These are phyloP conservation scores for Periconia macrospinosa DNA, from an alignment of 2,329 filamentous ascomycete species.

Conservation along the genomic window DNA sequence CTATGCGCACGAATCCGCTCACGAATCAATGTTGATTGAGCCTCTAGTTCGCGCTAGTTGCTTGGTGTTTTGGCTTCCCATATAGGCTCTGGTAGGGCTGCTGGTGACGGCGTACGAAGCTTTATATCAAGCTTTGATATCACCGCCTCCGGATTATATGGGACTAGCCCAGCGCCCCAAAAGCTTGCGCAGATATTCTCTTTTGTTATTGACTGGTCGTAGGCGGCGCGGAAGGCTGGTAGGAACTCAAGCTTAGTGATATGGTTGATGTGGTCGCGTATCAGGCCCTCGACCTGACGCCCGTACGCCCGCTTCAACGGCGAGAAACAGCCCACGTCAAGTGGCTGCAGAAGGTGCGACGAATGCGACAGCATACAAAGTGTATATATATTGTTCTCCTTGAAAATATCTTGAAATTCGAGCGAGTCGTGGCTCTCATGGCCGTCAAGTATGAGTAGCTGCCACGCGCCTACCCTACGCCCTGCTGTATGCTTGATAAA, in stretches of 20 bases:
- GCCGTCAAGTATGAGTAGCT: constrained; percentile 19
- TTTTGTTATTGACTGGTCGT: constrained; percentile 23
- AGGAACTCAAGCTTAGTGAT: constrained; percentile 18
- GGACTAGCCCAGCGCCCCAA: constrained; percentile 26
- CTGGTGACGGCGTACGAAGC: constrained; percentile 2
- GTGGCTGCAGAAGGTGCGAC: too few species aligned
- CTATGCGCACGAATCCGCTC: constrained; percentile 4
- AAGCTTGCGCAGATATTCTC: too few species aligned
- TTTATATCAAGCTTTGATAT: constrained; percentile 30
- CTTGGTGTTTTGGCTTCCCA: constrained; percentile 5
- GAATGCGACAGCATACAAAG: constrained; percentile 30
- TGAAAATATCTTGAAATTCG: constrained; percentile 40
- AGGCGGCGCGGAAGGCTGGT: constrained; percentile 16
- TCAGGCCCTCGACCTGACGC: constrained; percentile 27
- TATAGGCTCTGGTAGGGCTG: not conserved
- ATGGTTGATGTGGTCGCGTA: constrained; percentile 27
- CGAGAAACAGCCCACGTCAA: constrained; percentile 29
- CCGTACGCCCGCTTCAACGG: constrained; percentile 36
- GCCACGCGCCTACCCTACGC: constrained; percentile 25
- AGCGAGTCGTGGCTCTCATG: constrained; percentile 32
- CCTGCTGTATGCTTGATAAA: constrained; percentile 34
- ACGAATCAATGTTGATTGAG: constrained; percentile 5
- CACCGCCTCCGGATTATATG: constrained; percentile 29
- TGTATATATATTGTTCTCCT: constrained; percentile 39
- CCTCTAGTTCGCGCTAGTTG: constrained; percentile 1